Percentiles rank a stretch among this genome's conserved stretches.
phyloP scores from a whole-genome alignment of 2,329 filamentous ascomycete species.

The Pseudogymnoascus sp. region DNA sequence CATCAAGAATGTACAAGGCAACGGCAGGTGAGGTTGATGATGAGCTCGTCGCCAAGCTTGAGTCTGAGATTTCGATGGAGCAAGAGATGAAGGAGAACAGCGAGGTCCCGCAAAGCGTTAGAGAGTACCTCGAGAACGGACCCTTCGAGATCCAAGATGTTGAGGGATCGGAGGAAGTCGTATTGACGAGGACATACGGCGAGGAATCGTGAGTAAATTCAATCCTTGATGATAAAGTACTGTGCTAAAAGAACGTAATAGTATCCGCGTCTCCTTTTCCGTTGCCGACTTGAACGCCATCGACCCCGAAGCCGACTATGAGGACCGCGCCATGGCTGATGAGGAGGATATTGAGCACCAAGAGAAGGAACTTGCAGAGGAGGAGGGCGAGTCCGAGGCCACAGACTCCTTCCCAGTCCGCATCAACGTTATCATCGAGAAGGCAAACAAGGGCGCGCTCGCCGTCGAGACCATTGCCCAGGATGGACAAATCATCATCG shows the following conservation, averaged over 20 bases:
- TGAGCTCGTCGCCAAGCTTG: slow-evolving; percentile 80
- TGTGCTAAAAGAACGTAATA: slow-evolving; percentile 27
- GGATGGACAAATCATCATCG: slow-evolving; percentile 78
- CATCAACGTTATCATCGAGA: slow-evolving; percentile 82
- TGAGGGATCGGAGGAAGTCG: slow-evolving; percentile 79
- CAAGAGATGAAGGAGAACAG: slow-evolving; percentile 65
- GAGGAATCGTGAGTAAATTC: slow-evolving; percentile 68
- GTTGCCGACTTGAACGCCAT: slow-evolving; percentile 73
- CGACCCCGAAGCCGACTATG: slow-evolving; percentile 51
- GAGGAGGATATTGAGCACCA: slow-evolving; percentile 45
- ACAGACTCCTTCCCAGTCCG: slow-evolving; percentile 67
- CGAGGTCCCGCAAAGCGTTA: slow-evolving; percentile 67
- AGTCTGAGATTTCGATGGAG: slow-evolving; percentile 78
- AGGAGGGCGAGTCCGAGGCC: slow-evolving; percentile 44
- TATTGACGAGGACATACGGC: slow-evolving; percentile 73
- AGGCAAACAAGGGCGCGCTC: slow-evolving; percentile 71
- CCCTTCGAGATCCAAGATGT: slow-evolving; percentile 78
- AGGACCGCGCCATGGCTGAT: slow-evolving; percentile 50
- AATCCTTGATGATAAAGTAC: background rate
- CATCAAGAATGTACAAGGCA: slow-evolving; percentile 37
- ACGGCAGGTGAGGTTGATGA: slow-evolving; percentile 52
- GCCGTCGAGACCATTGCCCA: slow-evolving; percentile 81
- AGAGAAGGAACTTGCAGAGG: slow-evolving; percentile 51
- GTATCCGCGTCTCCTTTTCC: slow-evolving; percentile 76
- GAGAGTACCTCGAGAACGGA: slow-evolving; percentile 82